Conservation (phyloP, 176 grass and related monocot genomes). For the Cenchrus americanus region DNA sequence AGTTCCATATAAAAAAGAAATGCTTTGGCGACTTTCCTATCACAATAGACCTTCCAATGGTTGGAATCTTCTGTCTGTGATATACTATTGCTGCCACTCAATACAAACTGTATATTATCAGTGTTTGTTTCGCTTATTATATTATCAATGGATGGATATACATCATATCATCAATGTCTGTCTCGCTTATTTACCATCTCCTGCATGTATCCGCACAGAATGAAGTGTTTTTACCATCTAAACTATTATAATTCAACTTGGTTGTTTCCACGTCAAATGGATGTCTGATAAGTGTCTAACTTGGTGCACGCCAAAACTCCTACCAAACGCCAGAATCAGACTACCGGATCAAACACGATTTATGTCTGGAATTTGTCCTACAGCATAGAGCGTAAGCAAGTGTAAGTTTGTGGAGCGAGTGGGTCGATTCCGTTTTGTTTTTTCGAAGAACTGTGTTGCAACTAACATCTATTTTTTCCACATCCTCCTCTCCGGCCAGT, state of each 20-base stretch:
- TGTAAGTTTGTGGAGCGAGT: slow-evolving; percentile 57
- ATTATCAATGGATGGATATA: too few relatives aligned
- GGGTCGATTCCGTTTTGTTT: too few relatives aligned
- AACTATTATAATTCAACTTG: background rate
- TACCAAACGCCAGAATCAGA: slow-evolving; percentile 46
- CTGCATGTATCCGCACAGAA: background rate
- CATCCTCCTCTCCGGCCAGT: slow-evolving; percentile 40
- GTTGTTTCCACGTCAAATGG: background rate
- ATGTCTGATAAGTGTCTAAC: background rate
- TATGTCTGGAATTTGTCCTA: slow-evolving; percentile 71
- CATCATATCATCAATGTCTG: too few relatives aligned
- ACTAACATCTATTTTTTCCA: slow-evolving; percentile 10
- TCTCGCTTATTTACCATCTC: background rate
- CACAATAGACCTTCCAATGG: background rate
- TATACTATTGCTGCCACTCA: slow-evolving; percentile 11
- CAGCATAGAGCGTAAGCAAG: slow-evolving; percentile 44
- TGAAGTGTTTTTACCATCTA: slow-evolving; percentile 33
- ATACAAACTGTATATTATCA: background rate
- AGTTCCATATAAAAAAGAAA: background rate
- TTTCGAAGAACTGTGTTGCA: background rate
- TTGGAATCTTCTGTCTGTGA: background rate
- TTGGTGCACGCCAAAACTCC: slow-evolving; percentile 53
- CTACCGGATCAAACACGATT: slow-evolving; percentile 59
- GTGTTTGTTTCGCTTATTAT: too few relatives aligned
- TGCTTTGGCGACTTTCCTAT: background rate